Base-by-base conservation (phyloP, 148 eudicot species). In the Rhododendron kiyosumense region DNA sequence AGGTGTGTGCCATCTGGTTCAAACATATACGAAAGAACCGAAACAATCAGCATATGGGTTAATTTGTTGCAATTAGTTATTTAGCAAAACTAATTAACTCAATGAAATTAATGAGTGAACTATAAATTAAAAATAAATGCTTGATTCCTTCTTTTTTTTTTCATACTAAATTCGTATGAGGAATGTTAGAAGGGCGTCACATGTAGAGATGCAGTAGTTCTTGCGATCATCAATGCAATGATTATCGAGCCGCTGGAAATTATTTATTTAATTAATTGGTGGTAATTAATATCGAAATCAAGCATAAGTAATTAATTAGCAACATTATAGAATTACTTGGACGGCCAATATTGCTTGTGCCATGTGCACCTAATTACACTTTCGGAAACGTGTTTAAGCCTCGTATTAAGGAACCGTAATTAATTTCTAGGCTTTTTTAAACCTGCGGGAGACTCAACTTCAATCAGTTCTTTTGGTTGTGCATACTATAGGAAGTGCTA, bases 351-450 rank as follows among this genome's bases (percentile, higher is more conserved):
- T 6, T 34, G 73, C 61, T 18, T 14, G 49, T 48, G 76, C 52
- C 83, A 63, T 85, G 86, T 78, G 59, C 83, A n/a, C 22, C 38
- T 24, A 69, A 69, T 67, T 63, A 28, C 59, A 18, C 57, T 83
- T n/a, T 8, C 38, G 14, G 24, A 59, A 82, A 63, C 51, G 51
- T 48, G 84, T 41, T 82, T 82, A 82, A 38, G 14, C 75, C n/a
- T 4, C 46, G 24, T 82, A 82, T 57, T 82, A 36, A 38, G 49
- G 57, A 36, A 82, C 30, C n/a, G 1, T 41, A 41, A 38, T 38
- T 59, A 61, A 22, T 24, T 24, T 38, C 59, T 54, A 17, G 10
- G 8, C 49, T 9, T 46, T 46, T 46, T 46, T 46, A 9, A 9
- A 46, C 49, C 49, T 18, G 57, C 1, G 41, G 26, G 67, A 81